Percentiles rank a stretch among this genome's conserved stretches.
Evolutionary conservation across 2,329 filamentous ascomycete species (phyloP).

Genomic region (Cryphonectria nitschkei): DNA sequence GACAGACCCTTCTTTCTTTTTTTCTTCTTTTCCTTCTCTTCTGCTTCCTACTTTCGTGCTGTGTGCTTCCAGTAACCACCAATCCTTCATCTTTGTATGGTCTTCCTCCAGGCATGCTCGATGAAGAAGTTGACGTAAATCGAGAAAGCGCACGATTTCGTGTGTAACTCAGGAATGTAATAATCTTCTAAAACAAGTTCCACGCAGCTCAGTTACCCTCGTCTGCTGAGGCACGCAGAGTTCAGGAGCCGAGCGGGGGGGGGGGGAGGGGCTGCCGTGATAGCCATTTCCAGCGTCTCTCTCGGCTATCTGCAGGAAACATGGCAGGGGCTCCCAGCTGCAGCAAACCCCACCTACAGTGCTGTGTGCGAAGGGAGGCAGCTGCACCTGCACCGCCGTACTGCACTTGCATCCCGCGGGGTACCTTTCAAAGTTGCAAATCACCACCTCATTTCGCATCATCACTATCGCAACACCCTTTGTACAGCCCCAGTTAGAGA

Average conservation of each 20-base stretch:
- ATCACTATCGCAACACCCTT: background rate
- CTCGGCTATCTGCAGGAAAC: background rate
- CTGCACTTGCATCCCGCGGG: no score
- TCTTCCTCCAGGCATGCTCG: background rate
- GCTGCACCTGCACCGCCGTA: background rate
- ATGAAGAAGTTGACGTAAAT: background rate
- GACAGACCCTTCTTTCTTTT: no score
- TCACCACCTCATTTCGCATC: no score
- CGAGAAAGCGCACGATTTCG: background rate
- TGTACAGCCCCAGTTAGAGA: background rate
- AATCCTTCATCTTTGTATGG: background rate
- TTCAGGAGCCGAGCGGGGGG: no score
- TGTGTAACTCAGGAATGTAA: background rate
- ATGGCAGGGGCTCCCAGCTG: background rate
- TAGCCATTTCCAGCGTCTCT: background rate
- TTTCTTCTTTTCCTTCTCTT: no score
- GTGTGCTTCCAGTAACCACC: no score
- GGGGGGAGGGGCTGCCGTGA: background rate
- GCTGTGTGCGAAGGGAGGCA: background rate
- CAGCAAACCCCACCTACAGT: background rate
- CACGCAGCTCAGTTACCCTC: background rate
- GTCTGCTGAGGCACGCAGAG: no score
- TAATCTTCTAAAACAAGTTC: background rate
- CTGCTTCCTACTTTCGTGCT: no score
- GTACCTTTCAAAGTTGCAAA: no score